Evolutionary conservation across 1,139 yeast species (phyloP).

Genomic region (Magnusiomyces starmeri): DNA sequence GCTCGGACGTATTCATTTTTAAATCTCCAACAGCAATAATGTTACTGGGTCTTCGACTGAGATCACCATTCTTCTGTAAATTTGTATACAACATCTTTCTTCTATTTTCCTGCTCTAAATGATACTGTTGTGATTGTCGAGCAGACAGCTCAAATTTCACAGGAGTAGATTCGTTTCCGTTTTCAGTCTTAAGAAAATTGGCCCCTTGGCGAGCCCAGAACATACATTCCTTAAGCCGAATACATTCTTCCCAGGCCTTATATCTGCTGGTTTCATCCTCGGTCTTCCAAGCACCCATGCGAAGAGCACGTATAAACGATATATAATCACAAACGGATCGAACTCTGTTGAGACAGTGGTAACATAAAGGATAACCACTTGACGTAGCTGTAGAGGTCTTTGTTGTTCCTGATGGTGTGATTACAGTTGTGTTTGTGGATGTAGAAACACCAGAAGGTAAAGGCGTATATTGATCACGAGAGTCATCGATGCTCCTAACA

Average conservation of each 20-base stretch:
- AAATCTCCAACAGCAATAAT: neutral
- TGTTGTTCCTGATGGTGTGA: too few species aligned
- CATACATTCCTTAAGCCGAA: conserved; percentile 50
- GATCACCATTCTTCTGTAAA: neutral
- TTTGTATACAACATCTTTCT: neutral
- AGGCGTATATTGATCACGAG: conserved; percentile 10
- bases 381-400: conserved; percentile 5
- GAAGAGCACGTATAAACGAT: conserved; percentile 61
- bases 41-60: neutral
- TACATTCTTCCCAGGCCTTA: conserved; percentile 53
- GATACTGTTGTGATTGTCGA: neutral
- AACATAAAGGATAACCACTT: conserved; percentile 64
- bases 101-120: neutral
- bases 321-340: conserved; percentile 74
- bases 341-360: conserved; percentile 69
- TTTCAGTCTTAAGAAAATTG: conserved; percentile 1
- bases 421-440: neutral
- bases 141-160: neutral
- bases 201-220: conserved; percentile 82
- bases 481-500: conserved; percentile 9
- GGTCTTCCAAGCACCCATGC: conserved; percentile 46
- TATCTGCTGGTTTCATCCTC: conserved; percentile 35
- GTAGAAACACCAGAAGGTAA: neutral
- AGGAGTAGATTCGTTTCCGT: neutral
- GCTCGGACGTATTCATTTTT: neutral